Base-by-base conservation (phyloP, 257 asterid genomes). In the Ilex aquifolium region DNA sequence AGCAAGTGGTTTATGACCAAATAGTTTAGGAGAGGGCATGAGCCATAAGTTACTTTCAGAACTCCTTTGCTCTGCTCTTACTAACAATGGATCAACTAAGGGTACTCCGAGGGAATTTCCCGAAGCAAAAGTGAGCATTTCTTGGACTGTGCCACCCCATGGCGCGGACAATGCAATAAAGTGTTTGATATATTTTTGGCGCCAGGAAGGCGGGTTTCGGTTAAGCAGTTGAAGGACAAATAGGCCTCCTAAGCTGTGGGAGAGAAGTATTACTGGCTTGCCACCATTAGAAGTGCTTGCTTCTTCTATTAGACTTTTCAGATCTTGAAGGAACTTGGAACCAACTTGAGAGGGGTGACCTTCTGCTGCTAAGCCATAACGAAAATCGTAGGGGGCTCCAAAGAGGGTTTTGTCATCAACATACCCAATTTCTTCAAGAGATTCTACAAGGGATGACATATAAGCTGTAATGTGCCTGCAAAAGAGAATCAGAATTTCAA, bases 361-460 rank as follows among this genome's bases (percentile, higher is more conserved):
- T 10, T 62, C 55, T 10, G 95, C 82, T 2, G 95, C 97, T 62
- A 88, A 72, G 6, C 83, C 97, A 29, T 88, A 88, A 2, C 95
- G 85, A 36, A 92, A 92, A 75, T 92, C 97, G 29, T 88, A 91
- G 0, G 98, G 96, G 4, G 95, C 96, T 13, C 96, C 97, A 16
- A 85, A 86, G 42, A 91, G 80, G 59, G 80, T 86, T 42, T 68
- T 11, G 11, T 95, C 95, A 32, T 67, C 73, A 1, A 51, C 62
- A 4, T 92, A 92, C 44, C 97, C 98, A 57, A 84, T 15, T 76
- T 72, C 57, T 58, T 85, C 88, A 60, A 92, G 65, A 8, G 85
- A 70, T 3, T 54, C 72, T 32, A 83, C 93, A 13, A 91, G 75
- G 21, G 92, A 75, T 60, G 79, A 83, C 98, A 91, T 91, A 82